Conservation (phyloP, 176 grass and related monocot species). For the Paspalum vaginatum region DNA sequence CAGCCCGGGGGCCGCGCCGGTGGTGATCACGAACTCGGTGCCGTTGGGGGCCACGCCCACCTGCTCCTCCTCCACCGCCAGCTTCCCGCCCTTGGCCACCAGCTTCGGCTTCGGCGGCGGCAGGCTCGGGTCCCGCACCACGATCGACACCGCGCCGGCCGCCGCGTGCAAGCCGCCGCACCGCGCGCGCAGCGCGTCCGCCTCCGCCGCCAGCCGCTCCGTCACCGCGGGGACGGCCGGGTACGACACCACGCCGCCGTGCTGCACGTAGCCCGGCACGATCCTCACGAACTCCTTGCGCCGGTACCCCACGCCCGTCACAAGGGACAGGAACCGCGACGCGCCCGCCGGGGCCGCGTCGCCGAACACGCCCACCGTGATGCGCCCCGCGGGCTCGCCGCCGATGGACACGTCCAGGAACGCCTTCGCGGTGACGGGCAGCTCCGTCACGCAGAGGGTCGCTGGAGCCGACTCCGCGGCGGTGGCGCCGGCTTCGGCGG, state of each 20-base stretch:
- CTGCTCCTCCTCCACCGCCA: slow-evolving; percentile 75
- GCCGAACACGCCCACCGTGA: slow-evolving; percentile 72
- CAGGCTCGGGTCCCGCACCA: slow-evolving; percentile 72
- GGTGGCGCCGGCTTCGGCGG: not conserved
- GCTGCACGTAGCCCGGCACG: slow-evolving; percentile 77
- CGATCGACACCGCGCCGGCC: slow-evolving; percentile 67
- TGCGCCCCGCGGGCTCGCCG: slow-evolving; percentile 76
- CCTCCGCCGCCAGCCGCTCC: slow-evolving; percentile 57
- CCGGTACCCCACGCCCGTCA: slow-evolving; percentile 73
- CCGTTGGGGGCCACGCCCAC: slow-evolving; percentile 63
- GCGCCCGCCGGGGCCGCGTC: slow-evolving; percentile 50
- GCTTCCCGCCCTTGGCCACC: slow-evolving; percentile 71
- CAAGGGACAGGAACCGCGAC: slow-evolving; percentile 68
- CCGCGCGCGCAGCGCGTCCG: slow-evolving; percentile 43
- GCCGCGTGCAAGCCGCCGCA: slow-evolving; percentile 30
- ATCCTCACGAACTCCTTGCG: slow-evolving; percentile 96
- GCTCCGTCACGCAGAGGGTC: slow-evolving; percentile 17
- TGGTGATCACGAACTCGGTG: slow-evolving; percentile 81
- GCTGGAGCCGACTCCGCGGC: not conserved
- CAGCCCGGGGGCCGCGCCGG: slow-evolving; percentile 62
- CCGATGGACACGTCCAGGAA: slow-evolving; percentile 92
- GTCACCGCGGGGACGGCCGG: slow-evolving; percentile 36
- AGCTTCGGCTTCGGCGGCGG: slow-evolving; percentile 86
- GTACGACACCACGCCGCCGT: slow-evolving; percentile 76
- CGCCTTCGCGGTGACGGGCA: slow-evolving; percentile 48